Evolutionary conservation across 345 rosid species (phyloP), one percentile per base, ranked within the genome.

Genomic region (Luvunga scandens): DNA sequence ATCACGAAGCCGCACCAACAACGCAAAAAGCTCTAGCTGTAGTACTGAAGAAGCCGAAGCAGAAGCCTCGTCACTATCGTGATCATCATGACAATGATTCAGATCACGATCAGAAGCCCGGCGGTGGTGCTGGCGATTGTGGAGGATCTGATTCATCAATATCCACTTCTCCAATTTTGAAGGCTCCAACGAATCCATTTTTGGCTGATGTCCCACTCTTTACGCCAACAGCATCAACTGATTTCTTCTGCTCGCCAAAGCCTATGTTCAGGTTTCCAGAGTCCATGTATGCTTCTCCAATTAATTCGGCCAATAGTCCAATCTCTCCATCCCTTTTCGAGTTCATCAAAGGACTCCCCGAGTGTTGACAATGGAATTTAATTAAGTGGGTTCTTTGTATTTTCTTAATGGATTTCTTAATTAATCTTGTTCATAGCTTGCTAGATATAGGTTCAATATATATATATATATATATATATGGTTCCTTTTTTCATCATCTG

Each of bases 181-280:
- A 69, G 67, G 78, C 77, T 56, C 78, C 80, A 1, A 73, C 66
- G 16, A 72, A 67, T 31, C 38, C 71, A 14, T 60, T n/a, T 68
- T 69, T 85, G 9, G 77, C 70, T 14, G 89, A 83, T 71, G 75
- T 85, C 62, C 87, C 91, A 45, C 81, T 85, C 22, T 86, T 85
- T 42, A 86, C 91, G 0, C 82, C 87, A 3, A 74, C 50, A 4
- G 72, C 45, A 53, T 53, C 84, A 0, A 27, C 78, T 8, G 77
- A 80, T 77, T 80, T 81, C 59, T 86, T 84, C 76, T 78, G 69
- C 79, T 86, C 87, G 0, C 84, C 89, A 0, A 81, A 64, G 76
- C 84, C 63, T 9, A 55, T 36, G 7, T 80, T 30, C 55, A 83
- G 83, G 78, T 82, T 36, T 66, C 55, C 83, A 22, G 83, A 84